phyloP scores from a whole-genome alignment of 2,329 filamentous ascomycete species.

The Aspergillus fructus region DNA sequence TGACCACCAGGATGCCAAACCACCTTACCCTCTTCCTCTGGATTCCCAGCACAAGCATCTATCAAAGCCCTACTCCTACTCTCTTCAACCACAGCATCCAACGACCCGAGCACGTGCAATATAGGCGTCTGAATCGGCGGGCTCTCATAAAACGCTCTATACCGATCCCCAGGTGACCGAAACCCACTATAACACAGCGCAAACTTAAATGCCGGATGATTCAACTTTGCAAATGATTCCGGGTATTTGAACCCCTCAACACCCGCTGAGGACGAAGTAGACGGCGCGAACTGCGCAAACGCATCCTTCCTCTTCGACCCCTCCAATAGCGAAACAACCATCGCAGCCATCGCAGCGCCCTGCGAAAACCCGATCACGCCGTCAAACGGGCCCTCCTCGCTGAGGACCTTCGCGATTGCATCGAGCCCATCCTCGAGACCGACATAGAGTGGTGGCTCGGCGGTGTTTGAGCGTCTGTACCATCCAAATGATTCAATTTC shows the following conservation, averaged over 20 bases:
- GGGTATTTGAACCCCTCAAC: conserved; percentile 51
- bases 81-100: conserved; percentile 89
- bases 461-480: conserved; percentile 68
- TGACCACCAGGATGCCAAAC: conserved; percentile 85
- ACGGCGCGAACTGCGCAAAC: conserved; percentile 45
- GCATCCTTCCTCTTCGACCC: conserved; percentile 39
- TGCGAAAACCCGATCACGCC: conserved; percentile 82
- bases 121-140: conserved; percentile 74
- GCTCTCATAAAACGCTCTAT: conserved; percentile 67
- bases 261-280: conserved; percentile 5
- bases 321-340: conserved; percentile 74
- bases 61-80: conserved; percentile 65
- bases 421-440: conserved; percentile 68
- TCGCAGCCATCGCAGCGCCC: conserved; percentile 69
- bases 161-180: conserved; percentile 59
- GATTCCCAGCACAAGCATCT: conserved; percentile 61
- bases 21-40: conserved; percentile 50
- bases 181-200: conserved; percentile 78
- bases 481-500: conserved; percentile 73
- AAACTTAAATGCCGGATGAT: conserved; percentile 64
- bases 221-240: conserved; percentile 42
- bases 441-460: conserved; percentile 63
- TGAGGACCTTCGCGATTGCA: conserved; percentile 61
- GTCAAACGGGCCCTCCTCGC: conserved; percentile 67
- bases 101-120: conserved; percentile 76